These are phyloP conservation scores for Macadamia integrifolia DNA, from an alignment of 164 flowering plant species.

Conservation along the genomic window DNA sequence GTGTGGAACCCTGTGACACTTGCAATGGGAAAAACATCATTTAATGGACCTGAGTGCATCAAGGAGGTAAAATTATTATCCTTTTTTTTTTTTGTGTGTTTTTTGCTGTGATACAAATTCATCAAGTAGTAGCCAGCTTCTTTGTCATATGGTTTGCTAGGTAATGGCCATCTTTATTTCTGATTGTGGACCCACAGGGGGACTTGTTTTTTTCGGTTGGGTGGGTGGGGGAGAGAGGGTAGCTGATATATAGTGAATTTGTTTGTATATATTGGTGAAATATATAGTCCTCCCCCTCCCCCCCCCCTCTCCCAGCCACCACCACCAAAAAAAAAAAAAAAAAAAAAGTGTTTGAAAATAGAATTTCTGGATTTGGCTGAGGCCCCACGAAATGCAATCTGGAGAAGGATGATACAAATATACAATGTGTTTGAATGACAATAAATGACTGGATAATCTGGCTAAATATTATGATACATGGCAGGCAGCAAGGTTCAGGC, in stretches of 20 bases:
- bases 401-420: neutral
- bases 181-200: neutral
- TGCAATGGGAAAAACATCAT: slow-evolving; percentile 75
- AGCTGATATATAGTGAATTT: too few relatives aligned
- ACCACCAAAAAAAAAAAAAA: too few relatives aligned
- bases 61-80: slow-evolving; percentile 46
- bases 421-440: neutral
- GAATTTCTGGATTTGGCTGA: neutral
- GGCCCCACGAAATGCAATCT: neutral
- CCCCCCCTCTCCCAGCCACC: too few relatives aligned
- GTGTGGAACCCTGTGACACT: slow-evolving; percentile 86
- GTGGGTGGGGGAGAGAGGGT: too few relatives aligned
- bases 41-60: slow-evolving; percentile 84
- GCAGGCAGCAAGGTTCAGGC: neutral
- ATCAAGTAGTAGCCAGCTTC: neutral
- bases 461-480: neutral
- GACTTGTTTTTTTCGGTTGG: too few relatives aligned
- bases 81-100: neutral
- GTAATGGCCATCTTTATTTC: too few relatives aligned
- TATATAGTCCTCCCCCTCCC: too few relatives aligned
- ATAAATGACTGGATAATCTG: neutral
- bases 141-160: neutral
- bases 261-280: too few relatives aligned
- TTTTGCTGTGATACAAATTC: too few relatives aligned
- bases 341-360: too few relatives aligned